Conservation (phyloP, 495 filamentous ascomycete genomes). For the Trichocladium uniseriatum region DNA sequence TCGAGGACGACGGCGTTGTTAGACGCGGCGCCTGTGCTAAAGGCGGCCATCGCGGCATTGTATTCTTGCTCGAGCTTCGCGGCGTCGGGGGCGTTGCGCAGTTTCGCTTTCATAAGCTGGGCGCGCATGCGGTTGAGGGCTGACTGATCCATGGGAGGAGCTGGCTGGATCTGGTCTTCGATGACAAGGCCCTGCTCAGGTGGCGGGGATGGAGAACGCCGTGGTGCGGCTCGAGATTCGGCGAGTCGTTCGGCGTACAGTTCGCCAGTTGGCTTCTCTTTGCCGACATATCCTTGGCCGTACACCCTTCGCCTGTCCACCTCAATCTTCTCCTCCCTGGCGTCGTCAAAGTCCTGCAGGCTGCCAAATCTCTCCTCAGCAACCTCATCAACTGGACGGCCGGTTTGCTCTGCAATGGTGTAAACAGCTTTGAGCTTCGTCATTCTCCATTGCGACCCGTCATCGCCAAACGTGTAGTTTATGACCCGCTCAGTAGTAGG, state of each 20-base stretch:
- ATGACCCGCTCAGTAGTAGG: constrained; percentile 46
- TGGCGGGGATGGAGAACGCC: constrained; percentile 7
- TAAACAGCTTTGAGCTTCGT: constrained; percentile 84
- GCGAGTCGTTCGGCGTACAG: constrained; percentile 61
- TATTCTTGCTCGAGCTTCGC: constrained; percentile 78
- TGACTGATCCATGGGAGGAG: constrained; percentile 56
- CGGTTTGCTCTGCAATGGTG: constrained; percentile 63
- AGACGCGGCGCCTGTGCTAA: constrained; percentile 37
- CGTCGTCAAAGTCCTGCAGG: constrained; percentile 81
- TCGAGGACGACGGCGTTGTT: constrained; percentile 68
- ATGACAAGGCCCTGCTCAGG: constrained; percentile 38
- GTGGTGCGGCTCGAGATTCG: constrained; percentile 11
- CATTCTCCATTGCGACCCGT: constrained; percentile 90
- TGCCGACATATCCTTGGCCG: constrained; percentile 75
- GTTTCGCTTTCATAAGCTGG: constrained; percentile 86
- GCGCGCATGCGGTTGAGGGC: constrained; percentile 83
- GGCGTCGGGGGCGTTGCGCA: constrained; percentile 63
- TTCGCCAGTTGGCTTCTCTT: constrained; percentile 82
- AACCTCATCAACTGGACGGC: constrained; percentile 63
- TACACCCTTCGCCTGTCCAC: constrained; percentile 77
- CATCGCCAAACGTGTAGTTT: constrained; percentile 80
- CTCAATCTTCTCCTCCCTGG: constrained; percentile 89
- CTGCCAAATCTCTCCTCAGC: constrained; percentile 75
- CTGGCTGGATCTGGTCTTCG: constrained; percentile 34
- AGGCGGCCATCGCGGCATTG: constrained; percentile 58